Conservation (phyloP, 345 rosid genomes). For the Euphorbia lathyris region DNA sequence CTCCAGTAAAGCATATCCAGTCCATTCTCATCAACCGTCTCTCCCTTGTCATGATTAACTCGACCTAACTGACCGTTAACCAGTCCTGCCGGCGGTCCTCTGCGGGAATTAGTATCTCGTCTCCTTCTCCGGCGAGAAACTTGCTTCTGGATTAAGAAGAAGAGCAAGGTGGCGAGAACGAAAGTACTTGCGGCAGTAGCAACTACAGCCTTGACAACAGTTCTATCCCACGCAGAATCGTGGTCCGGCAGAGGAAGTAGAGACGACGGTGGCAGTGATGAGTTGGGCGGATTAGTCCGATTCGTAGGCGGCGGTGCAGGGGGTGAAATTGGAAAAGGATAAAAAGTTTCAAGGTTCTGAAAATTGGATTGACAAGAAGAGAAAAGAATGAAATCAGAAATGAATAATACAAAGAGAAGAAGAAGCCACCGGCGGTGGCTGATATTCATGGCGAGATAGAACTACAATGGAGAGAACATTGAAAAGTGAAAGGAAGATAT, state of each 20-base stretch:
- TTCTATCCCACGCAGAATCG: slow-evolving; percentile 21
- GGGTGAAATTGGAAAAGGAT: slow-evolving; percentile 31
- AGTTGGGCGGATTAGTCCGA: slow-evolving; percentile 6
- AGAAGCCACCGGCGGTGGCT: slow-evolving; percentile 23
- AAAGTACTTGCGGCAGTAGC: slow-evolving; percentile 64
- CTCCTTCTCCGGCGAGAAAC: slow-evolving; percentile 33
- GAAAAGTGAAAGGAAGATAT: background rate
- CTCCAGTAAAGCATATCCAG: slow-evolving; percentile 80
- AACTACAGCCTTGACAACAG: slow-evolving; percentile 52
- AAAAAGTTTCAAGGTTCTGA: slow-evolving; percentile 63
- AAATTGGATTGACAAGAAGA: slow-evolving; percentile 37
- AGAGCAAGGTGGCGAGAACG: slow-evolving; percentile 43
- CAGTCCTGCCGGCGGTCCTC: slow-evolving; percentile 11
- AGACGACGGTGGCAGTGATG: slow-evolving; percentile 7
- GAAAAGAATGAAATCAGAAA: slow-evolving; percentile 21
- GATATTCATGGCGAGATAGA: slow-evolving; percentile 38
- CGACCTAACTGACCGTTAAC: slow-evolving; percentile 31
- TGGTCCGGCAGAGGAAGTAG: slow-evolving; percentile 6
- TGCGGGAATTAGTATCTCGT: slow-evolving; percentile 17
- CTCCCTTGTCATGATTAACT: slow-evolving; percentile 40
- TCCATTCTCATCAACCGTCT: slow-evolving; percentile 73
- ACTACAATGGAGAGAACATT: background rate
- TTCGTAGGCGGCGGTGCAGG: slow-evolving; percentile 26
- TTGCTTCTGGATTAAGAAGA: slow-evolving; percentile 44
- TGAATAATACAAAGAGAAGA: slow-evolving; percentile 13